A percentile compares a stretch with the other conserved stretches of the same genome.
phyloP scores from a whole-genome alignment of 2,329 filamentous ascomycete genomes.

The Alternaria sp. region DNA sequence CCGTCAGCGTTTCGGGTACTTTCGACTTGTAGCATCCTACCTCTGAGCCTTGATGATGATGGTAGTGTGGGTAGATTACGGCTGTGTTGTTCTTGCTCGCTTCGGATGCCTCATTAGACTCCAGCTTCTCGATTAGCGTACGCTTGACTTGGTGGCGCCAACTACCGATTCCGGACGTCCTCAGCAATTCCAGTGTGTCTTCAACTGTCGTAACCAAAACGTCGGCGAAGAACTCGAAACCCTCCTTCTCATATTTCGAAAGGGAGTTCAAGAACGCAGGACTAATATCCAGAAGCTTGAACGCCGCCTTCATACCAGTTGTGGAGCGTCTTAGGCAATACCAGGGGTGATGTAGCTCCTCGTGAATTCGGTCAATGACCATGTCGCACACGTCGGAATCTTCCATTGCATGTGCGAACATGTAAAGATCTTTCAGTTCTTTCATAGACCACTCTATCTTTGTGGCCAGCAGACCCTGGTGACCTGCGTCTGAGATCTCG shows the following conservation, averaged over 20 bases:
- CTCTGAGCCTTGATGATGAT: background rate
- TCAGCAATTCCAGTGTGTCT: background rate
- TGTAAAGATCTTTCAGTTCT: slow-evolving; percentile 6
- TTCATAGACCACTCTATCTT: slow-evolving; percentile 6
- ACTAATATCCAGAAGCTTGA: too few relatives aligned
- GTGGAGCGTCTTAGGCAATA: too few relatives aligned
- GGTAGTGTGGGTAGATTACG: background rate
- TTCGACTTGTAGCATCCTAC: background rate
- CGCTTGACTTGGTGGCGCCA: background rate
- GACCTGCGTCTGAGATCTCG: background rate
- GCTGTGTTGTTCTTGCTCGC: background rate
- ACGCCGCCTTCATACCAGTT: too few relatives aligned
- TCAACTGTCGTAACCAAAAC: background rate
- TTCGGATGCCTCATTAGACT: background rate
- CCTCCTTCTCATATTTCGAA: too few relatives aligned
- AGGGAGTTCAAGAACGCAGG: too few relatives aligned
- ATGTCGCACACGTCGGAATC: background rate
- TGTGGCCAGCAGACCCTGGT: background rate
- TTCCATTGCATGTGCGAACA: background rate
- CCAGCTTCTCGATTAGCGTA: background rate
- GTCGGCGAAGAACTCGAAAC: background rate
- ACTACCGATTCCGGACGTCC: background rate
- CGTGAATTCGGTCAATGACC: too few relatives aligned
- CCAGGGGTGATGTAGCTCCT: too few relatives aligned
- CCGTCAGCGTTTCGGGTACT: background rate